Base-by-base conservation (phyloP, 2,329 filamentous ascomycete species). In the Grosmannia huntii region DNA sequence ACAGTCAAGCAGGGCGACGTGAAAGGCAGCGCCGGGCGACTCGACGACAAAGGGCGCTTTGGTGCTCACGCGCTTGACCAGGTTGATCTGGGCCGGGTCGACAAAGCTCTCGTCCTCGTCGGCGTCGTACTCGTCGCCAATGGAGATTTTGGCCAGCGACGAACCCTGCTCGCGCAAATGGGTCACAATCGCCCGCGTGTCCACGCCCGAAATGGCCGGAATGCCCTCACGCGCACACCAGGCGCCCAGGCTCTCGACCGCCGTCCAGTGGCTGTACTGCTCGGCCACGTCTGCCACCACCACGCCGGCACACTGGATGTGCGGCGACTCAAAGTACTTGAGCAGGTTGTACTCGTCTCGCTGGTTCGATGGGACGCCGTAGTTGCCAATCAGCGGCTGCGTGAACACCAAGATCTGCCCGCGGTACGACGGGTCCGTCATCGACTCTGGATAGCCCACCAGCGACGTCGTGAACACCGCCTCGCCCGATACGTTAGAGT, bases 341-440 rank as follows among this genome's bases (percentile, higher is more conserved):
- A 97, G 80, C 60, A 99, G 83, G 66, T 94, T 94, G 73, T 84
- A 89, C 72, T 91, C 77, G 72, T 99, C 94, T 64, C 90, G 86
- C 67, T 85, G 81, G 63, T 80, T 84, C 36, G 90, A 95, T 19
- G 94, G 94, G 21, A 99, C 92, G 66, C 94, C 94, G 71, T 99
- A 99, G 81, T 99, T 99, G 70, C 94, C 94, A 68, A 99, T 96
- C 65, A 99, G 77, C 41, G 94, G 94, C 72, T 96, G 91, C 64
- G 94, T 99, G 79, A 97, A 96, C 73, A 97, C 92, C 66, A 99
- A 80, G 65, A 99, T 97, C 78, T 99, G 94, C 65, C 94, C 88
- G 65, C 87, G 86, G 76, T 92, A 92, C 23, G 88, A 92, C 57
- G 88, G 88, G 68, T 92, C 88, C 68, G 88, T 91, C 80, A 92